Conservation (phyloP, 2,329 filamentous ascomycete genomes). For the Tolypocladium ophioglossoides region DNA sequence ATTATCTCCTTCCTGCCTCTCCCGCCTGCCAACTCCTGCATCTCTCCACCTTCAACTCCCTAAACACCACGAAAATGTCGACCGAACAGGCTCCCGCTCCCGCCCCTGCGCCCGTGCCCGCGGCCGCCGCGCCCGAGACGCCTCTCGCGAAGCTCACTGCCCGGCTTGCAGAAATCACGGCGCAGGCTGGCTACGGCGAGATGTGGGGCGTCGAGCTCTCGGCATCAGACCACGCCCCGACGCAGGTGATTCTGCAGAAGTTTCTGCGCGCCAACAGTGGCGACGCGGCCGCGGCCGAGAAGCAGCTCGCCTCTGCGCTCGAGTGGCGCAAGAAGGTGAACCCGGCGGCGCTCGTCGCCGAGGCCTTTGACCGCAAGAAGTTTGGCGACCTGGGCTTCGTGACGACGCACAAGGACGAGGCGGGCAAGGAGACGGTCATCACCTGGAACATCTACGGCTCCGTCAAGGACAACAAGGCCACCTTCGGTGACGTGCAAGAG, state of each 20-base stretch:
- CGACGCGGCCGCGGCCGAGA: slow-evolving; percentile 60
- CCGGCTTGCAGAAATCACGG: slow-evolving; percentile 46
- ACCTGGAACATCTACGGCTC: slow-evolving; percentile 93
- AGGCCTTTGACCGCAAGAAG: slow-evolving; percentile 55
- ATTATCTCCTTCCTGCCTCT: background rate
- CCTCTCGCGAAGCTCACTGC: slow-evolving; percentile 46
- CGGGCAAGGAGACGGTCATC: slow-evolving; percentile 51
- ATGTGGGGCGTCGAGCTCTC: slow-evolving; percentile 76
- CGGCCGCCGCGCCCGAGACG: slow-evolving; percentile 11
- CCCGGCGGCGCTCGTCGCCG: slow-evolving; percentile 53
- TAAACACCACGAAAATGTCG: background rate
- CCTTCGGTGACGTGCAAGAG: slow-evolving; percentile 75
- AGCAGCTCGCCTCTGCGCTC: slow-evolving; percentile 69
- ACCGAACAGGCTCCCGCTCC: background rate
- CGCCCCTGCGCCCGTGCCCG: background rate
- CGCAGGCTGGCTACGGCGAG: slow-evolving; percentile 53
- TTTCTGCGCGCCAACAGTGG: slow-evolving; percentile 84
- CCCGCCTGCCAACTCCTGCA: background rate
- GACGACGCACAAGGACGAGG: slow-evolving; percentile 53
- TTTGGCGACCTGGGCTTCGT: slow-evolving; percentile 76
- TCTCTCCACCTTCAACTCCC: background rate
- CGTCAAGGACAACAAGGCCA: slow-evolving; percentile 72
- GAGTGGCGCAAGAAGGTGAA: slow-evolving; percentile 73
- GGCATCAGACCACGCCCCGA: slow-evolving; percentile 51
- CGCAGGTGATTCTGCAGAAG: slow-evolving; percentile 80